Percentiles rank a stretch among this genome's conserved stretches.
Conservation (phyloP, 139 green algal genomes). For the Pseudopediastrum boryanum region DNA sequence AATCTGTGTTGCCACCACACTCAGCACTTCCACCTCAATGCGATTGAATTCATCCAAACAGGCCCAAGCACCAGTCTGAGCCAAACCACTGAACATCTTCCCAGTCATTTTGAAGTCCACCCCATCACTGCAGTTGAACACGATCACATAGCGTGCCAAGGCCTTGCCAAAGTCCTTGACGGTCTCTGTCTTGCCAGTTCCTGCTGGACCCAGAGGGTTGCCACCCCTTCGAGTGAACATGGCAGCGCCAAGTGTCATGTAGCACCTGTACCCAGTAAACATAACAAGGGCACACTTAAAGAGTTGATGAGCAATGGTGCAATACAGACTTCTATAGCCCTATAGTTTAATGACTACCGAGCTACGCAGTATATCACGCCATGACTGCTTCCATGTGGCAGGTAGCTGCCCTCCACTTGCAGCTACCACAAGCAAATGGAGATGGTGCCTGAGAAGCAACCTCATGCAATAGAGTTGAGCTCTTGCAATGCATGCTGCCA, state of each 20-base stretch:
- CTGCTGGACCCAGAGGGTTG: slow-evolving; percentile 77
- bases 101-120: slow-evolving; percentile 91
- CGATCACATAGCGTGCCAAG: slow-evolving; percentile 88
- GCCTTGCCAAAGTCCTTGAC: slow-evolving; percentile 89
- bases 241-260: slow-evolving; percentile 93
- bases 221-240: slow-evolving; percentile 87
- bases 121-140: slow-evolving; percentile 96
- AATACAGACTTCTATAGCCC: no score
- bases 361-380: no score
- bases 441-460: no score
- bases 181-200: slow-evolving; percentile 94
- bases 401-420: no score
- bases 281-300: no score
- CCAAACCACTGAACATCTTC: slow-evolving; percentile 92
- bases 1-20: slow-evolving; percentile 77
- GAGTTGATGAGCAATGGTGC: no score
- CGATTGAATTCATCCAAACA: slow-evolving; percentile 98
- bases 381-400: no score
- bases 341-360: no score
- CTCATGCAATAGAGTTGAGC: no score
- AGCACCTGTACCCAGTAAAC: slow-evolving; percentile 66
- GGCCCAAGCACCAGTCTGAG: slow-evolving; percentile 90
- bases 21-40: slow-evolving; percentile 40
- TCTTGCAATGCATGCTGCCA: no score
- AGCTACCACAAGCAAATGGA: no score